Evolutionary conservation across 768 basidiomycete species (phyloP).

Genomic region (Lactifluus pinguis): DNA sequence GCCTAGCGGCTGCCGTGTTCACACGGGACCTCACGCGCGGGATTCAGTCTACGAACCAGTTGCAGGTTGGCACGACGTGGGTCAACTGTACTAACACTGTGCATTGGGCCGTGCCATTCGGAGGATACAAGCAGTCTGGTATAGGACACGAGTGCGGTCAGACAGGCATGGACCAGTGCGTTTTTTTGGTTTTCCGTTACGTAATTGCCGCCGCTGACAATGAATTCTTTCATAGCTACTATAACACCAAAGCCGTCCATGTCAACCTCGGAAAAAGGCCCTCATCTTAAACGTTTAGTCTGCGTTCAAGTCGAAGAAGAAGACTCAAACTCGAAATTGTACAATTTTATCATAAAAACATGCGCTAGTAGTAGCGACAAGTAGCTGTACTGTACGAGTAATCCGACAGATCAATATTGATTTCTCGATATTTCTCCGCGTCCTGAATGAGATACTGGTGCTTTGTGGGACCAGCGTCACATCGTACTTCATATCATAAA

Average conservation of each 20-base stretch:
- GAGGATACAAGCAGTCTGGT: slow-evolving; percentile 63
- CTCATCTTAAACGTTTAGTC: not conserved
- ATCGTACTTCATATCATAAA: no score
- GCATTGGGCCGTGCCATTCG: slow-evolving; percentile 46
- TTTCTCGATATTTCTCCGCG: no score
- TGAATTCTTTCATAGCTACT: slow-evolving; percentile 7
- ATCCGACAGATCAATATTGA: no score
- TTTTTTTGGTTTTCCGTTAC: not conserved
- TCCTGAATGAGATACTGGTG: no score
- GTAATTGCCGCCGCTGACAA: not conserved
- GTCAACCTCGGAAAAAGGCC: slow-evolving; percentile 12
- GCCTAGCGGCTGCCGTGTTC: slow-evolving; percentile 84
- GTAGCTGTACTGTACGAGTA: no score
- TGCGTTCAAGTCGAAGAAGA: no score
- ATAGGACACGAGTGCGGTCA: slow-evolving; percentile 60
- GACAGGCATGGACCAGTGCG: slow-evolving; percentile 34
- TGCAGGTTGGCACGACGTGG: slow-evolving; percentile 81
- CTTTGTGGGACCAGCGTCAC: no score
- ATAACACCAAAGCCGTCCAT: slow-evolving; percentile 16
- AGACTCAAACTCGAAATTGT: no score
- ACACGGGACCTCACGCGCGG: slow-evolving; percentile 70
- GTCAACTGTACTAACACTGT: slow-evolving; percentile 36
- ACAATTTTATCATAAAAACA: no score
- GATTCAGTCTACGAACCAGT: slow-evolving; percentile 56
- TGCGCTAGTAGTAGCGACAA: no score